Evolutionary conservation across 495 filamentous ascomycete species (phyloP), one percentile per base, ranked within the genome.

Genomic region (Chlorociboria aeruginascens): DNA sequence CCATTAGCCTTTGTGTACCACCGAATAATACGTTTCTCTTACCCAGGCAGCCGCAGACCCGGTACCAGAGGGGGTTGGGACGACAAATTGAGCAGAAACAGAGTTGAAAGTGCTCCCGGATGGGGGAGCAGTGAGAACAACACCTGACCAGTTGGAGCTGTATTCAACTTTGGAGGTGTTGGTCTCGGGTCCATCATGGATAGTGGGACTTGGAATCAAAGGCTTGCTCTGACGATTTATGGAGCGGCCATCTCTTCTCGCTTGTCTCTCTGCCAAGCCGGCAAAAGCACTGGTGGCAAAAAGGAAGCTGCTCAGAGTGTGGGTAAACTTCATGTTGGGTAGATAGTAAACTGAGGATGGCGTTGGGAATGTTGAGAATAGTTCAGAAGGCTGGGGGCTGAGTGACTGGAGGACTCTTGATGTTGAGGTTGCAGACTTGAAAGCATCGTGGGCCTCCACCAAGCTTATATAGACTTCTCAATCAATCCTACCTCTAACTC

Each of bases 71-170:
- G 79, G 71, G 16, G 63, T 58, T 3, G 77, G 77, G 16, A 79
- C 69, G 1, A 67, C 68, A 58, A 81, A 73, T 9, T 67, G 72
- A 8, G 71, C 77, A 2, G 69, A 69, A 8, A 78, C 76, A 14
- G 64, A 58, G 10, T 64, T 74, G 53, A 73, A 81, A 25, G 66
- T 68, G n/a, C 56, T 64, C 0, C 63, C 62, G 2, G 61, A 25
- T 20, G 48, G 48, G 44, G 48, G 41, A 25, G 43, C 43, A 8
- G 41, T 50, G 40, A 49, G 17, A 29, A 77, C 76, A 9, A 71
- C 69, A 40, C 77, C 77, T 11, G 72, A 71, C 77, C 77, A 81
- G 64, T 79, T 81, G n/a, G 65, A 69, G 56, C 66, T 71, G 58
- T 79, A 80, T 35, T 55, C 20, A 2, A 51, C 40, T 7, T 40